Conservation (phyloP, 2,329 filamentous ascomycete species). For the Nigrospora oryzae region DNA sequence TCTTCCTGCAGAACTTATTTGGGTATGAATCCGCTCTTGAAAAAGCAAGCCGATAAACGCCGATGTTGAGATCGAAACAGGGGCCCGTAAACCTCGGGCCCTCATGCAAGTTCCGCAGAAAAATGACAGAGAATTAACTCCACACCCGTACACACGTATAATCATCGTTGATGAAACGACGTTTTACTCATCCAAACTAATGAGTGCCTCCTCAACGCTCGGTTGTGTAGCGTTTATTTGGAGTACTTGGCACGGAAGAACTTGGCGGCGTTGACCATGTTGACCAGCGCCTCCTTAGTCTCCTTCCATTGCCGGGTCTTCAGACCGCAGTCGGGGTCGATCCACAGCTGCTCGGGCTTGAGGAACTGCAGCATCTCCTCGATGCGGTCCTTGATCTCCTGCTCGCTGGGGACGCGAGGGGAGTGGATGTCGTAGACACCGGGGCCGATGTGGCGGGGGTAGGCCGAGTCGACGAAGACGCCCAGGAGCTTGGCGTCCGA, state of each 20-base stretch:
- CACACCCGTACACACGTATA: conserved; percentile 1
- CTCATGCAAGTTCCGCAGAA: conserved; percentile 24
- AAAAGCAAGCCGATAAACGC: conserved; percentile 32
- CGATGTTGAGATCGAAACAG: conserved; percentile 51
- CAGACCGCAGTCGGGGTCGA: conserved; percentile 98
- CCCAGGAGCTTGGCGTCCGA: conserved; percentile 97
- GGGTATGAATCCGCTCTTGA: conserved; percentile 15
- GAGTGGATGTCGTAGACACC: conserved; percentile 99
- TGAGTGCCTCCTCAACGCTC: not conserved
- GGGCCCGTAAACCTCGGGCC: conserved; percentile 15
- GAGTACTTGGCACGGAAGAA: conserved; percentile 85
- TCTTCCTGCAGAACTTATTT: conserved; percentile 22
- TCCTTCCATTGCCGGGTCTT: conserved; percentile 99
- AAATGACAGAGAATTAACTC: conserved; percentile 14
- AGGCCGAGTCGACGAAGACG: conserved; percentile 95
- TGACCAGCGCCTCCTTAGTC: conserved; percentile 90
- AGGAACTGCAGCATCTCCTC: conserved; percentile 97
- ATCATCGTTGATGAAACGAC: not conserved
- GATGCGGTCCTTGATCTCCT: conserved; percentile 97
- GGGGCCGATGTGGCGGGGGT: conserved; percentile 96
- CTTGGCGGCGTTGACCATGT: conserved; percentile 99
- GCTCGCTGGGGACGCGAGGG: conserved; percentile 89
- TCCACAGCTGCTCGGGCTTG: conserved; percentile 98
- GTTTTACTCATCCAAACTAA: not conserved
- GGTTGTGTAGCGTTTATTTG: conserved; percentile 35